These are phyloP conservation scores for Puya raimondii DNA, from an alignment of 176 grass and related monocot genomes.

Conservation along the genomic window DNA sequence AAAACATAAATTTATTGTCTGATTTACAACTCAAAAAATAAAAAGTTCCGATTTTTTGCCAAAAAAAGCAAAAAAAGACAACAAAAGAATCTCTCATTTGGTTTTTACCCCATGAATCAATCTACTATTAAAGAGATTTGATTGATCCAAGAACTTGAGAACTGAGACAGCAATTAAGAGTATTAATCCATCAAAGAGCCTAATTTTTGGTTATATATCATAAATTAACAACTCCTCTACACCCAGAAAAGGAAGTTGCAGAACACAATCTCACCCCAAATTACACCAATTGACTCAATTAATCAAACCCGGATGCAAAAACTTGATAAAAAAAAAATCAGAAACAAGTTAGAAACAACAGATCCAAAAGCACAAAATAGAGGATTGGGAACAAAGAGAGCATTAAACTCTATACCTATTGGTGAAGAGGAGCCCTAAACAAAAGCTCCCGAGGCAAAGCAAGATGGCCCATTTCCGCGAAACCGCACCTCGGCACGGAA, in stretches of 20 bases:
- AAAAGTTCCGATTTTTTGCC: slow-evolving; percentile 1
- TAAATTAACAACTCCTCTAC: background rate
- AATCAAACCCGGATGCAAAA: background rate
- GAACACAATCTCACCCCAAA: background rate
- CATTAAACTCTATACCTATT: slow-evolving; percentile 39
- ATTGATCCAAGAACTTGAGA: background rate
- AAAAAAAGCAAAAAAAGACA: background rate
- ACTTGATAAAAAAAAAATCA: background rate
- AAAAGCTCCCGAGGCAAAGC: slow-evolving; percentile 74
- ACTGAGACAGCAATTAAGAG: background rate
- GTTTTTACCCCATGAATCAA: background rate
- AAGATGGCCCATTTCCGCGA: slow-evolving; percentile 58
- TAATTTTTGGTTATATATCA: background rate
- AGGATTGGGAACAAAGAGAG: background rate
- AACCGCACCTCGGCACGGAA: slow-evolving; percentile 30
- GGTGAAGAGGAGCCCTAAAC: slow-evolving; percentile 81
- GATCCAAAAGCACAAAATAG: background rate
- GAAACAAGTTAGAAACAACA: background rate
- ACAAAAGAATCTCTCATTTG: background rate
- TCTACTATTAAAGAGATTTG: background rate
- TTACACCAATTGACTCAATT: background rate
- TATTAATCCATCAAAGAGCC: background rate
- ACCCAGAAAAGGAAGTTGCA: background rate
- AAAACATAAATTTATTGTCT: background rate
- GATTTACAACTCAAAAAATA: slow-evolving; percentile 9